phyloP scores from a whole-genome alignment of 2,329 filamentous ascomycete genomes.

The Chaetoscypha palmicola region DNA sequence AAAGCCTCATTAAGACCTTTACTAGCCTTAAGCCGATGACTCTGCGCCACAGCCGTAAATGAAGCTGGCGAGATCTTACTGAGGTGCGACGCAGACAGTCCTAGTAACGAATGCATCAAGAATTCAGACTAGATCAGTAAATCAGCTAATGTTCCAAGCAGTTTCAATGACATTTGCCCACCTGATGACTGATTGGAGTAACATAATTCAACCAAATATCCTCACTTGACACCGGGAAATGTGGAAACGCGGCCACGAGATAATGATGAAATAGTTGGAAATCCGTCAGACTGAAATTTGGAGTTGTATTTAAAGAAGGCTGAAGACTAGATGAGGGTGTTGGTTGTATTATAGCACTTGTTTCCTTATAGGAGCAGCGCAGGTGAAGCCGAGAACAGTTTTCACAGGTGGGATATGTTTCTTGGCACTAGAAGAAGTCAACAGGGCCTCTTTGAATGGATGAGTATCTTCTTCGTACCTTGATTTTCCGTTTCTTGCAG shows the following conservation, averaged over 20 bases:
- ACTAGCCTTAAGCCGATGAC: constrained; percentile 12
- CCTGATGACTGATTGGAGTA: constrained; percentile 57
- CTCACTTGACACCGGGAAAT: constrained; percentile 57
- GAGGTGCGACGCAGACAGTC: constrained; percentile 16
- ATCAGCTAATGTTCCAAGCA: no score
- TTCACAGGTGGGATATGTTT: constrained; percentile 7
- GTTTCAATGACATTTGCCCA: no score
- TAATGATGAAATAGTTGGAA: constrained; percentile 65
- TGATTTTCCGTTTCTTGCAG: constrained; percentile 14
- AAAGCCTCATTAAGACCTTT: constrained; percentile 14
- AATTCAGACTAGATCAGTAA: constrained; percentile 9
- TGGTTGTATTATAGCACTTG: neutral
- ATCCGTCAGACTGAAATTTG: constrained; percentile 53
- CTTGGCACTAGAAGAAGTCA: constrained; percentile 9
- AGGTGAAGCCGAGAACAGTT: constrained; percentile 7
- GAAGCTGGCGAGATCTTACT: constrained; percentile 2
- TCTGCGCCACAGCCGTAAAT: constrained; percentile 8
- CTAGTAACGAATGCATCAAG: constrained; percentile 15
- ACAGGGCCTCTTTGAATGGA: neutral
- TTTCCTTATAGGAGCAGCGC: constrained; percentile 4
- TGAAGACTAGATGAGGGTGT: neutral
- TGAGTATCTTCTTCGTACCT: constrained; percentile 2
- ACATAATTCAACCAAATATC: constrained; percentile 60
- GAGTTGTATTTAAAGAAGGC: constrained; percentile 2
- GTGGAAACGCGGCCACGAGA: constrained; percentile 52